Evolutionary conservation across 805 yeast species (phyloP).

Genomic region (Lachancea dasiensis): DNA sequence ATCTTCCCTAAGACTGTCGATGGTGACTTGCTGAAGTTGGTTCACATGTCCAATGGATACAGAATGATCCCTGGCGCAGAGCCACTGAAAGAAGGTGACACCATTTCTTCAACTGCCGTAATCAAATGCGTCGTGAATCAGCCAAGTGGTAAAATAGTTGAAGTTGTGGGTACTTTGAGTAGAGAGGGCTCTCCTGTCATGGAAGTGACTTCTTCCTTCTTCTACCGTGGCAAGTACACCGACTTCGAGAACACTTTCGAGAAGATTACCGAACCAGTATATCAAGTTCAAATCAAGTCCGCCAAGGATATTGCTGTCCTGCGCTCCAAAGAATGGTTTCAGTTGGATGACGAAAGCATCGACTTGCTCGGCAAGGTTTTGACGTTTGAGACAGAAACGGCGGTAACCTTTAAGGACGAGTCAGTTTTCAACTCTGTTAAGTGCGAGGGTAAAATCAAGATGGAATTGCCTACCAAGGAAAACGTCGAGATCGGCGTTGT

Average conservation of each 20-base stretch:
- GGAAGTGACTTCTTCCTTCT: conserved; percentile 93
- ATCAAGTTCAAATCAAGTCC: conserved; percentile 63
- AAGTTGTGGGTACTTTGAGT: conserved; percentile 83
- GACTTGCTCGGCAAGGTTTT: conserved; percentile 74
- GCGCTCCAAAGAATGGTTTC: conserved; percentile 97
- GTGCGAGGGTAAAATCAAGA: conserved; percentile 77
- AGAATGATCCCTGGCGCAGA: conserved; percentile 87
- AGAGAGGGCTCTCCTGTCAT: conserved; percentile 75
- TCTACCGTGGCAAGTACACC: conserved; percentile 86
- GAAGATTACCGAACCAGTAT: conserved; percentile 80
- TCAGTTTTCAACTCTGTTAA: conserved; percentile 69
- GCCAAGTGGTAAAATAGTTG: conserved; percentile 91
- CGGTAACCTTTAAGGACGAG: conserved; percentile 72
- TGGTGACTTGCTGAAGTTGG: conserved; percentile 91
- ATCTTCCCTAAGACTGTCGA: conserved; percentile 94
- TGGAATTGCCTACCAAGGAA: conserved; percentile 91
- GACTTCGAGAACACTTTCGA: conserved; percentile 93
- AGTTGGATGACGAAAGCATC: conserved; percentile 58
- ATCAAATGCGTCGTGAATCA: conserved; percentile 86
- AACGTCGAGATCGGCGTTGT: conserved; percentile 76
- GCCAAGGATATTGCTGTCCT: conserved; percentile 90
- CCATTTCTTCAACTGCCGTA: conserved; percentile 74
- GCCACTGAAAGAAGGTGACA: conserved; percentile 84
- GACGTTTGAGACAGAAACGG: conserved; percentile 84
- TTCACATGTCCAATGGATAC: conserved; percentile 92